Conservation (phyloP, 1,139 yeast genomes). For the Candida labiduridarum region DNA sequence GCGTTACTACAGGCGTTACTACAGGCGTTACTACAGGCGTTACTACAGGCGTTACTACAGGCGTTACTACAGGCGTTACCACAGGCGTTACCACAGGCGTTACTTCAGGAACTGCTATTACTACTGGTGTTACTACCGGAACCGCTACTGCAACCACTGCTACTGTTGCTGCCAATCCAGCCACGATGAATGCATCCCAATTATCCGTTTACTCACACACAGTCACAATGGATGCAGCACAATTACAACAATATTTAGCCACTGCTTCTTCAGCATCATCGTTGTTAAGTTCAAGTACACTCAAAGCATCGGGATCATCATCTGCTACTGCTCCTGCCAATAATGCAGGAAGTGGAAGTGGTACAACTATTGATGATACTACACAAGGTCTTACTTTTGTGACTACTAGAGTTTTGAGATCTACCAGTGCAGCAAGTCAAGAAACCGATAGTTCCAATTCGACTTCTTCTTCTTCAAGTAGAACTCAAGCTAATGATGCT, state of each 20-base stretch:
- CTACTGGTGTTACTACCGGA: conserved; percentile 9
- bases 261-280: conserved; percentile 17
- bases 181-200: conserved; percentile 17
- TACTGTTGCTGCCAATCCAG: conserved; percentile 11
- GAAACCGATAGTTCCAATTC: conserved; percentile 5
- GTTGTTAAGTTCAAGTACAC: no score
- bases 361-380: conserved; percentile 4
- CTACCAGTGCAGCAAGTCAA: conserved; percentile 7
- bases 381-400: conserved; percentile 15
- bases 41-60: conserved; percentile 13
- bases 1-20: conserved; percentile 6
- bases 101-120: conserved; percentile 11
- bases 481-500: conserved; percentile 10
- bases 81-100: conserved; percentile 10
- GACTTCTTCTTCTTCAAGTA: not conserved
- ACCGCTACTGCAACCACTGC: conserved; percentile 3
- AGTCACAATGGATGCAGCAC: conserved; percentile 18
- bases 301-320: conserved; percentile 12
- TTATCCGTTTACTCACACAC: conserved; percentile 15
- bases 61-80: conserved; percentile 16
- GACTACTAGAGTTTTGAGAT: conserved; percentile 15
- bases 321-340: conserved; percentile 9
- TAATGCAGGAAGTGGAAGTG: conserved; percentile 4
- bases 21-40: conserved; percentile 4
- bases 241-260: conserved; percentile 14